Evolutionary conservation across 805 yeast genomes (phyloP).

Genomic region (Starmerella roubikii): DNA sequence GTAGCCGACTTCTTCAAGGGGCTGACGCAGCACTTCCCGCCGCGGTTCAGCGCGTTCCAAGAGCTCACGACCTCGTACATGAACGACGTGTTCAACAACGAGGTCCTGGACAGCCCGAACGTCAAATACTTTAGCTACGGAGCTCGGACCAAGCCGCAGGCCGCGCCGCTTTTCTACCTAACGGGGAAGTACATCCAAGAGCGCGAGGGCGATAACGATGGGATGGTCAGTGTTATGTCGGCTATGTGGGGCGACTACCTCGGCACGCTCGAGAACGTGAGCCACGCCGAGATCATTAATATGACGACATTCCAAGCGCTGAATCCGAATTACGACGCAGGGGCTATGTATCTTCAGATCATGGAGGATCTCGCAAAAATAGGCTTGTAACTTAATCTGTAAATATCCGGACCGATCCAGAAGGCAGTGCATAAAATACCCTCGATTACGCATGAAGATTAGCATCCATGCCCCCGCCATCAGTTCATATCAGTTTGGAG

Average conservation of each 20-base stretch:
- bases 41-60: slow-evolving; percentile 32
- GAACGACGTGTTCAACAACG: slow-evolving; percentile 37
- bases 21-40: slow-evolving; percentile 20
- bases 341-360: slow-evolving; percentile 54
- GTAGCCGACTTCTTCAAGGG: slow-evolving; percentile 55
- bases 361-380: slow-evolving; percentile 46
- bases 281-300: slow-evolving; percentile 76
- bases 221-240: slow-evolving; percentile 66
- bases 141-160: slow-evolving; percentile 50
- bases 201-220: slow-evolving; percentile 57
- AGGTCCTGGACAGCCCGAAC: slow-evolving; percentile 39
- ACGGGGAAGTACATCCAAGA: slow-evolving; percentile 51
- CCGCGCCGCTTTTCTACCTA: slow-evolving; percentile 45
- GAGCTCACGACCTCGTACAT: slow-evolving; percentile 51
- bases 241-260: slow-evolving; percentile 73
- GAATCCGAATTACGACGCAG: slow-evolving; percentile 42
- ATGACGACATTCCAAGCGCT: slow-evolving; percentile 33
- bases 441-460: too few species aligned
- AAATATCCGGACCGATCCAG: too few species aligned
- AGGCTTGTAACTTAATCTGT: slow-evolving; percentile 42
- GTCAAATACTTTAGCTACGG: slow-evolving; percentile 78
- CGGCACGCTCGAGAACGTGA: slow-evolving; percentile 67
- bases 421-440: too few species aligned
- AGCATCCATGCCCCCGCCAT: too few species aligned
- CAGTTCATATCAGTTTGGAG: slow-evolving; percentile 7